These are phyloP conservation scores for Trypanosomatidae sp. DNA, from an alignment of 208 protist species.

Conservation along the genomic window DNA sequence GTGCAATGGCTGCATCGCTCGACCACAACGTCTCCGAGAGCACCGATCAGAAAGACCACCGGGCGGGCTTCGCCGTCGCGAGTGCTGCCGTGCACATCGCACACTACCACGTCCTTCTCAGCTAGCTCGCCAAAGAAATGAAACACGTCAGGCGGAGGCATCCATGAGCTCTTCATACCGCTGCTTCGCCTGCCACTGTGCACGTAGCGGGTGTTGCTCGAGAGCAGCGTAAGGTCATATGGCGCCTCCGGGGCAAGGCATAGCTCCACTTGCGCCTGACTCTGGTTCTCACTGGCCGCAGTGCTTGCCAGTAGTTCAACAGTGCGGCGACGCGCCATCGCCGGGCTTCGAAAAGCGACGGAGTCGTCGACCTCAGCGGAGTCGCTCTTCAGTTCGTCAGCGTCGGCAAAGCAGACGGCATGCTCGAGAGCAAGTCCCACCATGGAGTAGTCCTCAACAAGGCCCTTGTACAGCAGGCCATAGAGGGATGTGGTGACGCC, in stretches of 20 bases:
- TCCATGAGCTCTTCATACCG: neutral
- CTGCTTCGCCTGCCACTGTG: slow-evolving; percentile 43
- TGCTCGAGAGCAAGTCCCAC: slow-evolving; percentile 61
- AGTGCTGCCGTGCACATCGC: slow-evolving; percentile 45
- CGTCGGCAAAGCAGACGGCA: slow-evolving; percentile 1
- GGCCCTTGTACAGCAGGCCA: slow-evolving; percentile 52
- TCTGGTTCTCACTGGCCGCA: slow-evolving; percentile 3
- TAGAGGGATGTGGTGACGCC: slow-evolving; percentile 32
- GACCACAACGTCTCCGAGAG: slow-evolving; percentile 61
- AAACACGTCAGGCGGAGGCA: slow-evolving; percentile 21
- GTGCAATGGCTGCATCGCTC: slow-evolving; percentile 74
- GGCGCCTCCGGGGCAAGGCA: slow-evolving; percentile 56
- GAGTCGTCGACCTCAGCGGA: neutral
- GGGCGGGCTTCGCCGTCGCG: slow-evolving; percentile 24
- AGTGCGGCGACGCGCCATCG: neutral
- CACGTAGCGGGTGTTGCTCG: slow-evolving; percentile 46
- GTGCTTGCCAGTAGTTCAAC: slow-evolving; percentile 11
- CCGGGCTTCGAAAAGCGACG: neutral
- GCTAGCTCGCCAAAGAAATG: slow-evolving; percentile 52
- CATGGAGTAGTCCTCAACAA: slow-evolving; percentile 57
- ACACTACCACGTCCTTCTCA: slow-evolving; percentile 52
- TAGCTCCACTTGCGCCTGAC: slow-evolving; percentile 18
- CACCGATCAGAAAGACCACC: slow-evolving; percentile 69
- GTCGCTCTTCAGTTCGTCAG: neutral
- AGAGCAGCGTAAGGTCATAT: slow-evolving; percentile 55